These are phyloP conservation scores for Anisogramma anomala DNA, from an alignment of 2,329 filamentous ascomycete species.

Conservation along the genomic window DNA sequence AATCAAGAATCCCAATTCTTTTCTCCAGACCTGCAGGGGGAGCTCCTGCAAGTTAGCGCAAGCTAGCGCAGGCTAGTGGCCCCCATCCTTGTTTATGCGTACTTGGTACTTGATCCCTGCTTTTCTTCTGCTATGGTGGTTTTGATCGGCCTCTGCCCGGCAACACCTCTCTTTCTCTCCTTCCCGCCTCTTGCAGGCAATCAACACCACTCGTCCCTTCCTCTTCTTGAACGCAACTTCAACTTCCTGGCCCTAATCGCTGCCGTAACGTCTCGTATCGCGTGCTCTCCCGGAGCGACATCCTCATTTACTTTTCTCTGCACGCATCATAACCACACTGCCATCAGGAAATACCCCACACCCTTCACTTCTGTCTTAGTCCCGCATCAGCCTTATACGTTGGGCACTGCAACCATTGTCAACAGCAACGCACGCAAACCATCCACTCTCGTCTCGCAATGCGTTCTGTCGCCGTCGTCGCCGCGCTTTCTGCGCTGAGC, in stretches of 20 bases:
- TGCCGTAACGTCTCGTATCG: too few species aligned
- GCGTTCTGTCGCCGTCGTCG: constrained; percentile 29
- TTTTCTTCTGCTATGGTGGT: too few species aligned
- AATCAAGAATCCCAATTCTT: too few species aligned
- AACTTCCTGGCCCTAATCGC: too few species aligned
- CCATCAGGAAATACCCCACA: background rate
- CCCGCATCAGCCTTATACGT: background rate
- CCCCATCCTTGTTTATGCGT: too few species aligned
- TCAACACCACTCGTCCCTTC: constrained; percentile 3
- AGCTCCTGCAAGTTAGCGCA: too few species aligned
- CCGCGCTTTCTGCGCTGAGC: constrained; percentile 34
- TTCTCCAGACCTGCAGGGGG: too few species aligned
- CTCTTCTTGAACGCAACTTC: too few species aligned
- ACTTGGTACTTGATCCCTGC: too few species aligned
- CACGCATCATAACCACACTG: background rate
- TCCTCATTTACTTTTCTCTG: background rate
- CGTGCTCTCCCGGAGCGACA: background rate
- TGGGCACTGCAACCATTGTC: too few species aligned
- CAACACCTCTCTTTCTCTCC: background rate
- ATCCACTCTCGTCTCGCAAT: constrained; percentile 20
- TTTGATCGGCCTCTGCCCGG: too few species aligned
- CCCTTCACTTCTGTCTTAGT: background rate
- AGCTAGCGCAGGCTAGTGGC: too few species aligned
- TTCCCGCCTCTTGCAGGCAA: background rate
- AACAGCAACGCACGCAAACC: background rate